A percentile compares a stretch with the other conserved stretches of the same genome.
These are phyloP conservation scores for Tetragonia tetragonoides DNA, from an alignment of 148 eudicot genomes.

Conservation along the genomic window DNA sequence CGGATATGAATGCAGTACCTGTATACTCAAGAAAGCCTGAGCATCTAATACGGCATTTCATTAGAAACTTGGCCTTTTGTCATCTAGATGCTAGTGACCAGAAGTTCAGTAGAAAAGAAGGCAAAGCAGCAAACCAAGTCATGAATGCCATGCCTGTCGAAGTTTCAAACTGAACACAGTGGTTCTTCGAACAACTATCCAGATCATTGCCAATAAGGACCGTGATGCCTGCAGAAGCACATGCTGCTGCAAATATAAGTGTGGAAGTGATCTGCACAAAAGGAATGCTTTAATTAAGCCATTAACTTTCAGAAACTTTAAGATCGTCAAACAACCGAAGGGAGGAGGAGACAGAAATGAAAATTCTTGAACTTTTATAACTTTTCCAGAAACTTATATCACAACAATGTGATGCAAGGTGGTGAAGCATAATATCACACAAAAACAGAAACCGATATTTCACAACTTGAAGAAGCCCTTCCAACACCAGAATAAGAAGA, in stretches of 20 bases:
- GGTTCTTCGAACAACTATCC: constrained; percentile 54
- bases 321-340: neutral
- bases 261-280: constrained; percentile 73
- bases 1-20: constrained; percentile 5
- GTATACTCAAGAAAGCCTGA: neutral
- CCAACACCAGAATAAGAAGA: neutral
- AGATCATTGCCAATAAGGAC: constrained; percentile 87
- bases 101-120: constrained; percentile 82
- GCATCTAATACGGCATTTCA: neutral
- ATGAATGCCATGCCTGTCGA: constrained; percentile 94
- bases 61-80: constrained; percentile 16
- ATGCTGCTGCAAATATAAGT: constrained; percentile 91
- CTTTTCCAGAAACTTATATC: too few relatives aligned
- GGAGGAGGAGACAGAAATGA: neutral
- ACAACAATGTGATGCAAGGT: too few relatives aligned
- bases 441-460: neutral
- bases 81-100: constrained; percentile 85
- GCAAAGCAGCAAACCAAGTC: constrained; percentile 80
- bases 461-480: neutral
- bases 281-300: neutral
- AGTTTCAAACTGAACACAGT: constrained; percentile 76
- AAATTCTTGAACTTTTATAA: neutral
- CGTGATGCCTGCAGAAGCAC: constrained; percentile 93
- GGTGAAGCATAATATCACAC: too few relatives aligned
- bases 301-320: neutral